Percentiles rank a stretch among this genome's conserved stretches.
Evolutionary conservation across 495 filamentous ascomycete genomes (phyloP).

Genomic region (Coniosporium apollinis): DNA sequence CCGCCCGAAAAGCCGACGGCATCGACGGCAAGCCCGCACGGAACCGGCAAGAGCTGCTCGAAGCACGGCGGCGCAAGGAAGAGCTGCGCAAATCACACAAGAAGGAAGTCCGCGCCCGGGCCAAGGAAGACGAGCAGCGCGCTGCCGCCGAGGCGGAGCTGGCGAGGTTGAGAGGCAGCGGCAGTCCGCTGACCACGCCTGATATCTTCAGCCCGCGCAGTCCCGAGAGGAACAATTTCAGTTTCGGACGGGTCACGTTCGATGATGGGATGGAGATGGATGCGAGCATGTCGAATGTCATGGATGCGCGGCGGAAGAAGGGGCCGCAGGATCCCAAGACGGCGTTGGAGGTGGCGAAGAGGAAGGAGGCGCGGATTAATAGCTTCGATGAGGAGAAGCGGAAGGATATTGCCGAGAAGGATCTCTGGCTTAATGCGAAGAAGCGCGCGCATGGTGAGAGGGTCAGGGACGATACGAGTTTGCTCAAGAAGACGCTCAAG

Average conservation of each 20-base stretch:
- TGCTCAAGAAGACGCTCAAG: conserved; percentile 91
- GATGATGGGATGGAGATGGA: conserved; percentile 66
- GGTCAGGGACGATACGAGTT: conserved; percentile 68
- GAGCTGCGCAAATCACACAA: conserved; percentile 72
- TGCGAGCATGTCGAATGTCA: conserved; percentile 41
- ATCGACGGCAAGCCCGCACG: conserved; percentile 60
- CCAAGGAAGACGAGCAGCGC: conserved; percentile 56
- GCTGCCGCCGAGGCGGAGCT: conserved; percentile 45
- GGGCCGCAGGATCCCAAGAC: conserved; percentile 69
- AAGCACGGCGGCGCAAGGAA: conserved; percentile 72
- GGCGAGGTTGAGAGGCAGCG: conserved; percentile 18
- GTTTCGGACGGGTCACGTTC: conserved; percentile 77
- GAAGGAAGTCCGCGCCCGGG: conserved; percentile 56
- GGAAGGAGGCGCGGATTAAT: conserved; percentile 50
- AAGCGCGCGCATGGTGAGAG: conserved; percentile 78
- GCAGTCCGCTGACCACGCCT: conserved; percentile 10
- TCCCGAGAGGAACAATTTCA: conserved; percentile 49
- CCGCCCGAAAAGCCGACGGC: conserved; percentile 65
- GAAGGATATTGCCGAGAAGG: conserved; percentile 77
- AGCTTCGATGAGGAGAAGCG: conserved; percentile 60
- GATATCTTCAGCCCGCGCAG: conserved; percentile 18
- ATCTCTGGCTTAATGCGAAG: conserved; percentile 80
- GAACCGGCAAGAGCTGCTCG: conserved; percentile 77
- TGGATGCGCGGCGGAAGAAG: conserved; percentile 43
- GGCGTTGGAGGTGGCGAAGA: conserved; percentile 48